Conservation (phyloP, 495 filamentous ascomycete species). For the Neurospora africana region DNA sequence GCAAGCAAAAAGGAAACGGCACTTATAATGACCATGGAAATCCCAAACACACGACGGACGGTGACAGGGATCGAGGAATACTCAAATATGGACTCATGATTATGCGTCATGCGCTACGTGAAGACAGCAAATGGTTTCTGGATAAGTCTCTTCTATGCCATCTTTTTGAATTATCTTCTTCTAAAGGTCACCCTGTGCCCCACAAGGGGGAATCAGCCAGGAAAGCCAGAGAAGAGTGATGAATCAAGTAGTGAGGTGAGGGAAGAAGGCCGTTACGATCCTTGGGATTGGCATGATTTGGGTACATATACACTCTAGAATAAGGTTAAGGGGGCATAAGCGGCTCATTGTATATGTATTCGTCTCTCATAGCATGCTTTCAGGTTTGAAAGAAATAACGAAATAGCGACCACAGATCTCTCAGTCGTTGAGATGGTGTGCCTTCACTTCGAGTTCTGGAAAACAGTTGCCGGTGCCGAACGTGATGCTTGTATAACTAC, state of each 20-base stretch:
- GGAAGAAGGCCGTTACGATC: background rate
- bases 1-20: background rate
- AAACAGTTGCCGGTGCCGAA: background rate
- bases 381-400: background rate
- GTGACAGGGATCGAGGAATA: background rate
- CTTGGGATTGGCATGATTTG: background rate
- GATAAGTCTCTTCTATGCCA: background rate
- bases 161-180: background rate
- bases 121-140: background rate
- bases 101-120: background rate
- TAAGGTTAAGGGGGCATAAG: background rate
- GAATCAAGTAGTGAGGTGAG: background rate
- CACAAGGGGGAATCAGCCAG: background rate
- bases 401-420: background rate
- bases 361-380: background rate
- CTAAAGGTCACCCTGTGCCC: background rate
- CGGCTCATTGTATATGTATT: background rate
- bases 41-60: background rate
- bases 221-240: background rate
- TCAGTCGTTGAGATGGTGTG: background rate
- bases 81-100: background rate
- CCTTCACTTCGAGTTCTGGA: background rate
- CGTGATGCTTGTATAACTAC: background rate
- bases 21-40: background rate
- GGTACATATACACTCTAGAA: background rate